Evolutionary conservation across 1,284 basidiomycete genomes (phyloP).

Genomic region (Leccinum pachyderme): DNA sequence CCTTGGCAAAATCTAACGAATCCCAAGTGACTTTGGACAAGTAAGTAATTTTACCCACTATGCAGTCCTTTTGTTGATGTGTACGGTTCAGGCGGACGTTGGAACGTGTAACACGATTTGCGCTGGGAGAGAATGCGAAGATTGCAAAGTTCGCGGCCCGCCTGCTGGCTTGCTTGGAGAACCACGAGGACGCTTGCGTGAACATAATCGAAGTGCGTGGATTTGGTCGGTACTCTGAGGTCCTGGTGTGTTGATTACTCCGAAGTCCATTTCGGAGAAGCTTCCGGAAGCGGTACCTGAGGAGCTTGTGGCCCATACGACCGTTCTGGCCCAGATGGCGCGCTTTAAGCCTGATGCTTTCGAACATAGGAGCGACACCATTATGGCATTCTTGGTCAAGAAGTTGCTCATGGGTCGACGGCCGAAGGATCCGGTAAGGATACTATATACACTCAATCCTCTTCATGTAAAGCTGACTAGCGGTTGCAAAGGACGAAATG

Average conservation of each 20-base stretch:
- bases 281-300: constrained; percentile 54
- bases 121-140: constrained; percentile 57
- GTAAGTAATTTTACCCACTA: constrained; percentile 41
- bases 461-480: constrained; percentile 3
- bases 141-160: constrained; percentile 90
- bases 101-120: constrained; percentile 65
- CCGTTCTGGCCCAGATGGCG: constrained; percentile 76
- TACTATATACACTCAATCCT: background rate
- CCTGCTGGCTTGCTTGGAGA: constrained; percentile 62
- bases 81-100: constrained; percentile 50
- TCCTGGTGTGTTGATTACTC: constrained; percentile 1
- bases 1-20: constrained; percentile 59
- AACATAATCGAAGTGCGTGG: constrained; percentile 64
- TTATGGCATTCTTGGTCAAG: constrained; percentile 73
- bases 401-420: constrained; percentile 63
- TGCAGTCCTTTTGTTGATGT: constrained; percentile 2
- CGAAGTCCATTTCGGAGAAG: constrained; percentile 55
- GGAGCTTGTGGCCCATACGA: constrained; percentile 63
- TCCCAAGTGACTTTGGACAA: constrained; percentile 61
- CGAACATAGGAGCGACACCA: constrained; percentile 71
- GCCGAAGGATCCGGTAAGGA: constrained; percentile 47
- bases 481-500: constrained; percentile 39
- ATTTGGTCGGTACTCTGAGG: background rate
- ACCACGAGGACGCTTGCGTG: constrained; percentile 49
- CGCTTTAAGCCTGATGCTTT: constrained; percentile 70